Conservation (phyloP, 2,329 filamentous ascomycete species). For the Blumeria hordei region DNA sequence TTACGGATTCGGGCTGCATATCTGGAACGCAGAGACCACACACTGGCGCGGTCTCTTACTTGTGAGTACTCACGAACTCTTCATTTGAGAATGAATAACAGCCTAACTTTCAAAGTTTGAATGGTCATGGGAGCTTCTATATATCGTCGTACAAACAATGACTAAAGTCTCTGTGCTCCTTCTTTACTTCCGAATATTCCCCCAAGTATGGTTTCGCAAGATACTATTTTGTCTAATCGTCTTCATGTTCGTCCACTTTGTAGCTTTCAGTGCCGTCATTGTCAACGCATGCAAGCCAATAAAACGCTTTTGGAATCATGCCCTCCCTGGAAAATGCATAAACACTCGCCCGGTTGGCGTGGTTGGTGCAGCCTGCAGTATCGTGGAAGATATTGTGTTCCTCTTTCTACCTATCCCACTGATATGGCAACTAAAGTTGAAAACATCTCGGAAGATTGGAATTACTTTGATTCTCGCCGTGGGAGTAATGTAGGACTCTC, state of each 20-base stretch:
- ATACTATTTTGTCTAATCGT: neutral
- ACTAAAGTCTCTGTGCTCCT: conserved; percentile 1
- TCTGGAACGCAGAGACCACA: neutral
- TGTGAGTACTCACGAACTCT: neutral
- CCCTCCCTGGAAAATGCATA: neutral
- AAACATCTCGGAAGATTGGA: neutral
- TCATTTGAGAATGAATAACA: neutral
- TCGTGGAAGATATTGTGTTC: neutral
- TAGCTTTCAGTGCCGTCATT: neutral
- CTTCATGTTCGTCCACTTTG: neutral
- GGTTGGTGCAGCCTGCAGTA: neutral
- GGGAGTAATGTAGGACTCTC: neutral
- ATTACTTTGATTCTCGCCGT: neutral
- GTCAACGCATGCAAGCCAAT: neutral
- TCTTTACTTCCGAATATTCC: neutral
- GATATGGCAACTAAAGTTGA: neutral
- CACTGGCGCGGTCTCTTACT: neutral
- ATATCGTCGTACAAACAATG: neutral
- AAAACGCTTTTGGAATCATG: neutral
- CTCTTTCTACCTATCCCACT: neutral
- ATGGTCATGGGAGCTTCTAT: neutral
- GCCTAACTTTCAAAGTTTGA: neutral
- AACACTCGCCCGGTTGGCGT: neutral
- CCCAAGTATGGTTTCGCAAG: neutral
- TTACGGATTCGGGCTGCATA: neutral